These are phyloP conservation scores for Cladorrhinum sp. DNA, from an alignment of 2,329 filamentous ascomycete species.

Conservation along the genomic window DNA sequence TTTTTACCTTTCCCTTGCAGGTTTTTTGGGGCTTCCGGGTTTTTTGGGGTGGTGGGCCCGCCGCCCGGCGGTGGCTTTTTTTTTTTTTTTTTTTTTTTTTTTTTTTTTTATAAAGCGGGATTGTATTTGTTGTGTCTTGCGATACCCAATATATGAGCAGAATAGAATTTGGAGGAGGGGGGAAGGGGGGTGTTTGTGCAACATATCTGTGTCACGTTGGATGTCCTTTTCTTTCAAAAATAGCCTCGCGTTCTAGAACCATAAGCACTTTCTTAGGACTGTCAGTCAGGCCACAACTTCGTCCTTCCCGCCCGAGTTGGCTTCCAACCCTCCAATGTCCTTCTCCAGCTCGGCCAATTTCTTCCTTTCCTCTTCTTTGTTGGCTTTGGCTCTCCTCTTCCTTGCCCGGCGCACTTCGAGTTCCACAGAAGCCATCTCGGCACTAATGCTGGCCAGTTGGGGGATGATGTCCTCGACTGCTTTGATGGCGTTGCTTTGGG, in stretches of 20 bases:
- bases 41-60: too few species aligned
- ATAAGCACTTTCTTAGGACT: background rate
- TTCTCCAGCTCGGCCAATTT: slow-evolving; percentile 7
- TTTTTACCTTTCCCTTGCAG: too few species aligned
- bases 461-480: slow-evolving; percentile 58
- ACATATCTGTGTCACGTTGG: background rate
- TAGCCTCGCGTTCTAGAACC: too few species aligned
- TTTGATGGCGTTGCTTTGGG: slow-evolving; percentile 57
- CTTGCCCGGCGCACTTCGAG: slow-evolving; percentile 63
- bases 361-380: slow-evolving; percentile 34
- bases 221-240: too few species aligned
- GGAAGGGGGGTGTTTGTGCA: background rate
- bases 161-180: background rate
- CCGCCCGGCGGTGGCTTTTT: too few species aligned
- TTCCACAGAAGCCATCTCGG: slow-evolving; percentile 63
- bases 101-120: too few species aligned
- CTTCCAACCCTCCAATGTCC: background rate
- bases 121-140: too few species aligned
- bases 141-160: background rate
- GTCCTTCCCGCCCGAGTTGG: background rate
- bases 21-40: too few species aligned
- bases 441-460: slow-evolving; percentile 53
- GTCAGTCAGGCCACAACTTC: background rate
- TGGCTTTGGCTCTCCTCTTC: slow-evolving; percentile 52
- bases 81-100: background rate